Percentiles rank a stretch among this genome's conserved stretches.
Evolutionary conservation across 2,329 filamentous ascomycete species (phyloP).

Genomic region (Alternaria gansuensis): DNA sequence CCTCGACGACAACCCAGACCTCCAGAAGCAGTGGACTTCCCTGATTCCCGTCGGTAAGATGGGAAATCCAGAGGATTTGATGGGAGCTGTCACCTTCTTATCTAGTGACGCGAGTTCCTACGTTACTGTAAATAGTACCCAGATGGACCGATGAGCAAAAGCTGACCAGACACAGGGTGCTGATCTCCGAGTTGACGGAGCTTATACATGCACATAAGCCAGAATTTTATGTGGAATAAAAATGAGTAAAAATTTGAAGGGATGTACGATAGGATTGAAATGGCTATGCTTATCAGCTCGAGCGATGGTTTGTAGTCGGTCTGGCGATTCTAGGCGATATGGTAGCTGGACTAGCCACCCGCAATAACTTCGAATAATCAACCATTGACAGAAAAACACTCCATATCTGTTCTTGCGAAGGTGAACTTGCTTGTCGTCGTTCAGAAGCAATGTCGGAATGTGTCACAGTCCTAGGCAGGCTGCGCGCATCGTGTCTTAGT

Average conservation of each 20-base stretch:
- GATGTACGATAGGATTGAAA: conserved; percentile 1
- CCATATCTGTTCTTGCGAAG: not conserved
- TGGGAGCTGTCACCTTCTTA: conserved; percentile 90
- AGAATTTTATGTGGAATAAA: no score
- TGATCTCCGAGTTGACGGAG: conserved; percentile 83
- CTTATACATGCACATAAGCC: conserved; percentile 78
- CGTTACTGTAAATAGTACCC: conserved; percentile 43
- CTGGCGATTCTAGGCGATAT: not conserved
- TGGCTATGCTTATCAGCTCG: not conserved
- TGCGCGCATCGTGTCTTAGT: conserved; percentile 16
- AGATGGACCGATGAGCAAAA: not conserved
- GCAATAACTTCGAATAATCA: not conserved
- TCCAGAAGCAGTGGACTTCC: conserved; percentile 89
- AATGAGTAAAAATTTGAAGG: not conserved
- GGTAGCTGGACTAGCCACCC: not conserved
- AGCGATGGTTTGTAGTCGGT: not conserved
- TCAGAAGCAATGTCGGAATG: not conserved
- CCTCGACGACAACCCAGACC: conserved; percentile 88
- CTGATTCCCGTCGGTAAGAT: conserved; percentile 94
- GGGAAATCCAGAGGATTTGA: conserved; percentile 89
- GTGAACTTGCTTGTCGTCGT: not conserved
- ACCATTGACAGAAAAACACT: not conserved
- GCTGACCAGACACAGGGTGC: conserved; percentile 62
- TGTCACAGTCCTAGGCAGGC: not conserved
- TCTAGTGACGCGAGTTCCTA: conserved; percentile 73